Evolutionary conservation across 371 early-diverging fungal genomes (phyloP).

Genomic region (Mortierella sp.): DNA sequence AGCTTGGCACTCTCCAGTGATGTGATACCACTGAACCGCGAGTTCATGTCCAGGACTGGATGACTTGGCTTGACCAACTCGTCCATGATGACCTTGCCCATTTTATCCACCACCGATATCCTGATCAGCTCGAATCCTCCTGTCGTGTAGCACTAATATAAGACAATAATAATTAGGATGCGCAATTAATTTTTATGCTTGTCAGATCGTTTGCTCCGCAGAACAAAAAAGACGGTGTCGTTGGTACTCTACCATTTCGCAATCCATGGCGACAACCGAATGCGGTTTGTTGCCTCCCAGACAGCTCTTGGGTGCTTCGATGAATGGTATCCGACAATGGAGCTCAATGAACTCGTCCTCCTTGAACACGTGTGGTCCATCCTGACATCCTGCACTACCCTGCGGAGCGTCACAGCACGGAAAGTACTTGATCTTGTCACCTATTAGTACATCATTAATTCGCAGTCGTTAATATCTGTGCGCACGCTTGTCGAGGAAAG

Average conservation of each 20-base stretch:
- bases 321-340: constrained; percentile 63
- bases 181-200: no score
- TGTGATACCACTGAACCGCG: constrained; percentile 68
- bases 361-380: constrained; percentile 63
- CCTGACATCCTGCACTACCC: constrained; percentile 62
- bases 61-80: constrained; percentile 67
- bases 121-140: constrained; percentile 70
- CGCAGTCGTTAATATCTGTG: neutral
- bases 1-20: constrained; percentile 62
- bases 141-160: constrained; percentile 43
- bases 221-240: constrained; percentile 1
- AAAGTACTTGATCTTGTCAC: constrained; percentile 61
- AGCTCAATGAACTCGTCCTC: constrained; percentile 47
- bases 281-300: constrained; percentile 5
- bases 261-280: constrained; percentile 54
- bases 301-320: constrained; percentile 45
- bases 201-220: neutral
- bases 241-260: constrained; percentile 52
- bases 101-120: constrained; percentile 64
- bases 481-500: neutral
- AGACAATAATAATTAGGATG: constrained; percentile 21
- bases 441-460: constrained; percentile 19
- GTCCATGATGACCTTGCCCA: constrained; percentile 62
- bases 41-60: constrained; percentile 68
- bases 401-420: constrained; percentile 63